phyloP scores from a whole-genome alignment of 2,329 filamentous ascomycete genomes.

The Ilyonectria robusta region DNA sequence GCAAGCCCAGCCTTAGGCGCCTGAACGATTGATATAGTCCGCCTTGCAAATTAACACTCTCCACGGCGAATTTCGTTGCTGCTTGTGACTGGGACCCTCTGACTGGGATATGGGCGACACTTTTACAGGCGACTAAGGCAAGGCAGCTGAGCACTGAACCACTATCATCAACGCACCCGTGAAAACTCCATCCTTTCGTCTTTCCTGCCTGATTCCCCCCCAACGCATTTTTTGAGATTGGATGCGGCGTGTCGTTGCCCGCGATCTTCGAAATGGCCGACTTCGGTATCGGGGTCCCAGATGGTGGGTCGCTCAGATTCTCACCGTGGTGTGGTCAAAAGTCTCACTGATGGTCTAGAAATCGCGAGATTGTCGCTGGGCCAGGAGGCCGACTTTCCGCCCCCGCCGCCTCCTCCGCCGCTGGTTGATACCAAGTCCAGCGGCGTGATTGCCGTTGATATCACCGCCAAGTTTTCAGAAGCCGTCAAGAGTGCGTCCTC shows the following conservation, averaged over 20 bases:
- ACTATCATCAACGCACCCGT: slow-evolving; percentile 19
- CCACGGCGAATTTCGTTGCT: not conserved
- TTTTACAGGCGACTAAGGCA: slow-evolving; percentile 20
- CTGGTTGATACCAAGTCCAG: slow-evolving; percentile 59
- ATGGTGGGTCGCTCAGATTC: slow-evolving; percentile 49
- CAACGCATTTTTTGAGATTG: slow-evolving; percentile 23
- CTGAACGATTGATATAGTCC: not conserved
- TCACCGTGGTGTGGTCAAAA: slow-evolving; percentile 30
- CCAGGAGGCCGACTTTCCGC: slow-evolving; percentile 49
- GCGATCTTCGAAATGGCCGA: slow-evolving; percentile 51
- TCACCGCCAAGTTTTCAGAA: slow-evolving; percentile 68
- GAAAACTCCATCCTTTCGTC: slow-evolving; percentile 11
- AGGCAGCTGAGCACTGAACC: slow-evolving; percentile 23
- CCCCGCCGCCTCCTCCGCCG: slow-evolving; percentile 52
- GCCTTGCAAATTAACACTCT: not conserved
- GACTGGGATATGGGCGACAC: not conserved
- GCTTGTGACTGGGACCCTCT: not conserved
- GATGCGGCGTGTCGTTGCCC: slow-evolving; percentile 33
- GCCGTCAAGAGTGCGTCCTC: slow-evolving; percentile 66
- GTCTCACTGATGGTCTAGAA: slow-evolving; percentile 53
- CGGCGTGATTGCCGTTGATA: slow-evolving; percentile 70
- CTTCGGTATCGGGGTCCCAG: slow-evolving; percentile 52
- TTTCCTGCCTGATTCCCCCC: not conserved
- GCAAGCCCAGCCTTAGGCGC: not conserved
- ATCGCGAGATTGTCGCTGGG: slow-evolving; percentile 59